Evolutionary conservation across 495 filamentous ascomycete genomes (phyloP), one percentile per base, ranked within the genome.

Genomic region (Lineolata rhizophorae): DNA sequence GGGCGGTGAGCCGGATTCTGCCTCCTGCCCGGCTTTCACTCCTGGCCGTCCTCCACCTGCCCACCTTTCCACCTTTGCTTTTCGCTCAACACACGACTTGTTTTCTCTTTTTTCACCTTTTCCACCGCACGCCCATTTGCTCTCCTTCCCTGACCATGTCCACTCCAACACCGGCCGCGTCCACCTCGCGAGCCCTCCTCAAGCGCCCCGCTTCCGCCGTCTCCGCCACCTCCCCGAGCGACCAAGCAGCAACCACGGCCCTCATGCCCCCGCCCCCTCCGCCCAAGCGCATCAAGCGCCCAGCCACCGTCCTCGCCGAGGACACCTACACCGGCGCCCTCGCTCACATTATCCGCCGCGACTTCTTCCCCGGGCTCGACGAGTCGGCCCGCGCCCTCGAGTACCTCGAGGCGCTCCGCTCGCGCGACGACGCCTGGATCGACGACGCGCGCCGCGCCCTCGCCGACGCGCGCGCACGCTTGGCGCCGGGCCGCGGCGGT

Each of bases 281-380:
- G 1, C 64, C 77, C 15, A 95, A 92, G 49, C 70, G 81, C 29
- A 92, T 94, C 44, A 94, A 94, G 53, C 72, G 87, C 18, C 87
- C 87, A 3, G 63, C 76, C 36, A 84, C 72, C 30, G 73, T 92
- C 22, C 65, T 97, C 16, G 82, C 92, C 51, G 87, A 97, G 61
- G 87, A 97, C 43, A 70, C 71, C 41, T 97, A 97, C 57, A 84
- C 81, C 16, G 69, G 78, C 34, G 77, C 78, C 5, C 56, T 97
- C 17, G 91, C 85, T 1, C 74, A 93, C 30, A 95, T 97, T 42
- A 93, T 95, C 33, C 77, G 79, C 18, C 78, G 90, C 24, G 90
- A 97, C 55, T 97, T 87, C 61, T 97, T 94, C 50, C 87, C 87
- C 0, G 87, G 84, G 2, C 61, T 97, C 0, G 58, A 84, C 1